Evolutionary conservation across 257 asterid genomes (phyloP).

Genomic region (Schizonepeta tenuifolia): DNA sequence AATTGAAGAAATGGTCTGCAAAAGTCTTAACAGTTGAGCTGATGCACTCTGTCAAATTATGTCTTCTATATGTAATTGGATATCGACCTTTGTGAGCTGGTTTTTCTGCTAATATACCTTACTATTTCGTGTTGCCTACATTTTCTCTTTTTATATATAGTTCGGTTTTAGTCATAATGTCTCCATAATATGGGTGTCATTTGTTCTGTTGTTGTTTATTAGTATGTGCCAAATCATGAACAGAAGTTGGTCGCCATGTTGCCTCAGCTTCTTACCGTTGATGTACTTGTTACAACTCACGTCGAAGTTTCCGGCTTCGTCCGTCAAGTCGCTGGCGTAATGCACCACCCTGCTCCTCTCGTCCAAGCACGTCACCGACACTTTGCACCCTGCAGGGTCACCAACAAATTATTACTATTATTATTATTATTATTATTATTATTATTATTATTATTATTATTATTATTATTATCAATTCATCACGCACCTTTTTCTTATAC

Average conservation of each 20-base stretch:
- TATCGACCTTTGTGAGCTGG: neutral
- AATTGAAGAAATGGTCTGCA: neutral
- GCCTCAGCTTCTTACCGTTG: slow-evolving; percentile 60
- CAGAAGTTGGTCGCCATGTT: slow-evolving; percentile 76
- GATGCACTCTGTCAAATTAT: slow-evolving; percentile 7
- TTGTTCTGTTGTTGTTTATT: neutral
- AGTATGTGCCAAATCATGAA: neutral
- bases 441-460: too few species aligned
- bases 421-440: too few species aligned
- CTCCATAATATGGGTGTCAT: too few species aligned
- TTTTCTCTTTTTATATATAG: too few species aligned
- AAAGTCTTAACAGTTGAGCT: neutral
- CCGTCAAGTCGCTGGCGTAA: slow-evolving; percentile 77
- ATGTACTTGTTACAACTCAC: slow-evolving; percentile 43
- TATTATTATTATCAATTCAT: too few species aligned
- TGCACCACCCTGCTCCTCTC: slow-evolving; percentile 66
- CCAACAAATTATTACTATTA: too few species aligned
- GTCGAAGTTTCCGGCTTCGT: slow-evolving; percentile 62
- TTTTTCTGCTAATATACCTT: neutral
- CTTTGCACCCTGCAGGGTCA: slow-evolving; percentile 66
- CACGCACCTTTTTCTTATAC: too few species aligned
- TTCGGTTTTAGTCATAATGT: neutral
- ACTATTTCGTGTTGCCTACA: neutral
- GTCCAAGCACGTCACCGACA: slow-evolving; percentile 76
- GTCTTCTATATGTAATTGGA: neutral